Evolutionary conservation across 1,284 basidiomycete genomes (phyloP), one percentile per base, ranked within the genome.

Genomic region (Tilletia setariae): DNA sequence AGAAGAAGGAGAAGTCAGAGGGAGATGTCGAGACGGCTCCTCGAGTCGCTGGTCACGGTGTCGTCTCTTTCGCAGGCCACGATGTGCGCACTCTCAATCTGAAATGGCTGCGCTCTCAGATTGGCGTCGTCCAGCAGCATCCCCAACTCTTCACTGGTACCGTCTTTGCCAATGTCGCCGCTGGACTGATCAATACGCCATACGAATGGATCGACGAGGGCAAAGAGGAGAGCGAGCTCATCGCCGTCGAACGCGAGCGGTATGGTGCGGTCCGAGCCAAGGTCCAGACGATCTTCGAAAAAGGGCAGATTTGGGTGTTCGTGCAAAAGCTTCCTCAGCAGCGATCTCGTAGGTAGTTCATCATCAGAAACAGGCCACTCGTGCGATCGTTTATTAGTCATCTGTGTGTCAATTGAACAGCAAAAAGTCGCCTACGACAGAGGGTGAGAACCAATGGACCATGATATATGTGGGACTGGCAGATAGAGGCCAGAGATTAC

Each of bases 101-200:
- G n/a, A 74, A 77, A 19, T 85, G 84, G 80, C 74, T 85, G 19
- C 79, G 84, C 11, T 82, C 81, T 13, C 83, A 84, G 67, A 78
- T 85, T 56, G 82, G 83, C 23, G 82, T 85, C 13, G 84, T 85
- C n/a, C 78, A 81, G 7, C 84, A 85, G 68, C 81, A 84, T 46
- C 84, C 84, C 4, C 79, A 81, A 64, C 70, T 82, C 25, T 80
- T 81, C 59, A 76, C 77, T 23, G 80, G 76, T 1, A 73, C 74
- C 21, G 71, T 82, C 35, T 78, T 79, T 47, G 79, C 80, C 43
- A 82, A 82, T 51, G 79, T 82, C 16, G 79, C 79, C 3, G 75
- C 77, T 3, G 80, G 80, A 42, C 69, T 82, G 28, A 71, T 72
- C 0, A 77, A 73, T 0, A 77, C 74, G 46, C 68, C 72, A 15